phyloP scores from a whole-genome alignment of 352 stramenopile genomes.

The Phytophthora ramorum region DNA sequence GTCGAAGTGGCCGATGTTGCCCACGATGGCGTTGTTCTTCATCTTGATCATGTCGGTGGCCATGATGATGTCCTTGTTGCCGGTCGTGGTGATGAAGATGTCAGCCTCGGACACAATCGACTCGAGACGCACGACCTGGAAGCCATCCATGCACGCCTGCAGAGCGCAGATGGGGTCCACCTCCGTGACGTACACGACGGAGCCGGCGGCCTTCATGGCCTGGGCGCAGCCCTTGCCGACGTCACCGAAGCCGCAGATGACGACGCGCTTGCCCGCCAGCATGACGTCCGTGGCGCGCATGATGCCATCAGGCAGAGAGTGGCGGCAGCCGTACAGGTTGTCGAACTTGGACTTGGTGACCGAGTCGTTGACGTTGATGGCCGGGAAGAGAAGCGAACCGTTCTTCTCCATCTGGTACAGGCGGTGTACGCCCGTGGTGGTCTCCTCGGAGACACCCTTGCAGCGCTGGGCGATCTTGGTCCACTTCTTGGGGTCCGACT shows the following conservation, averaged over 20 bases:
- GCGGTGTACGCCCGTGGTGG: constrained; percentile 98
- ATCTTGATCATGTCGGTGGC: constrained; percentile 96
- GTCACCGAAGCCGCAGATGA: constrained; percentile 98
- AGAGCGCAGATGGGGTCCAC: constrained; percentile 99
- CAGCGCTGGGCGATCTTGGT: constrained; percentile 95
- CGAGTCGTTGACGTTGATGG: constrained; percentile 99
- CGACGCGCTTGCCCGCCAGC: constrained; percentile 97
- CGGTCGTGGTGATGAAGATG: constrained; percentile 99
- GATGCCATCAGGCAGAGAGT: constrained; percentile 98
- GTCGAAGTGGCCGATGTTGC: constrained; percentile 99
- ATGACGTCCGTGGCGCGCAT: constrained; percentile 99
- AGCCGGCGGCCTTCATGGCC: constrained; percentile 97
- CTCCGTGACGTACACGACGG: constrained; percentile 98
- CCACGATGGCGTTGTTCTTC: constrained; percentile 99
- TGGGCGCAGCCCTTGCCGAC: constrained; percentile 98
- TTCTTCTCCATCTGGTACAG: constrained; percentile 99
- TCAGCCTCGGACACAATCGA: constrained; percentile 91
- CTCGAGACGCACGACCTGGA: constrained; percentile 95
- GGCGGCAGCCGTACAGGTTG: constrained; percentile 99
- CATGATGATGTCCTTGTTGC: constrained; percentile 99
- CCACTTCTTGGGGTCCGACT: constrained; percentile 97
- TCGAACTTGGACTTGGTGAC: constrained; percentile 99
- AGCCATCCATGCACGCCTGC: constrained; percentile 98
- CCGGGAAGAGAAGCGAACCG: constrained; percentile 95
- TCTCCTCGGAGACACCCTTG: constrained; percentile 98